Conservation (phyloP, 305 asterid genomes). For the Andrographis paniculata region DNA sequence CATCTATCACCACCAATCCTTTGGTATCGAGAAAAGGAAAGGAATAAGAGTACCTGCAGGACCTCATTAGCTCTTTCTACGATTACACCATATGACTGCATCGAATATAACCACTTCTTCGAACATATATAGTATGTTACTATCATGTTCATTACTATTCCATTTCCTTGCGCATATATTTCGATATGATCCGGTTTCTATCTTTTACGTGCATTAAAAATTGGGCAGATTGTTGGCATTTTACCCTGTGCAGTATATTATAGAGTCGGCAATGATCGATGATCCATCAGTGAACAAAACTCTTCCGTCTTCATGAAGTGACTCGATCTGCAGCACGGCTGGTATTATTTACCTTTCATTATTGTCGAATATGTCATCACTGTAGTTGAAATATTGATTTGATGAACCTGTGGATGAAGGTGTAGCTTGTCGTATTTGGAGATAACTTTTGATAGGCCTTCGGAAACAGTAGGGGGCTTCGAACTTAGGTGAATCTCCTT, state of each 20-base stretch:
- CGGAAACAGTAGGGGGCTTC: constrained; percentile 35
- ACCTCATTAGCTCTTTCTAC: not conserved
- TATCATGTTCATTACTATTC: too few relatives aligned
- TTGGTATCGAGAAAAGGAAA: constrained; percentile 95
- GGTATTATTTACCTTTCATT: too few relatives aligned
- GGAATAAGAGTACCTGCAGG: constrained; percentile 72
- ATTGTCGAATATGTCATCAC: too few relatives aligned
- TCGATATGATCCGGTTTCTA: not conserved
- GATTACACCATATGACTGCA: too few relatives aligned
- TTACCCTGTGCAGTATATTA: constrained; percentile 90
- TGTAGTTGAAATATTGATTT: constrained; percentile 1
- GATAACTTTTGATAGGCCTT: constrained; percentile 63
- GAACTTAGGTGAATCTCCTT: constrained; percentile 68
- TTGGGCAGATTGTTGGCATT: too few relatives aligned
- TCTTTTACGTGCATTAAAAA: not conserved
- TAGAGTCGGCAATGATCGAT: constrained; percentile 49
- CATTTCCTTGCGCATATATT: not conserved
- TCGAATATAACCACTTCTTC: too few relatives aligned
- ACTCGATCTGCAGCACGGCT: constrained; percentile 51
- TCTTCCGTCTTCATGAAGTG: constrained; percentile 64
- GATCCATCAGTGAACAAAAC: constrained; percentile 67
- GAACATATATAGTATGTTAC: too few relatives aligned
- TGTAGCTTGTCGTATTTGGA: constrained; percentile 47
- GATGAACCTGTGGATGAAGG: constrained; percentile 58
- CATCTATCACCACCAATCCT: constrained; percentile 73